Base-by-base conservation (phyloP, 164 flowering plant species). In the grape (Vitis vinifera) region DNA sequence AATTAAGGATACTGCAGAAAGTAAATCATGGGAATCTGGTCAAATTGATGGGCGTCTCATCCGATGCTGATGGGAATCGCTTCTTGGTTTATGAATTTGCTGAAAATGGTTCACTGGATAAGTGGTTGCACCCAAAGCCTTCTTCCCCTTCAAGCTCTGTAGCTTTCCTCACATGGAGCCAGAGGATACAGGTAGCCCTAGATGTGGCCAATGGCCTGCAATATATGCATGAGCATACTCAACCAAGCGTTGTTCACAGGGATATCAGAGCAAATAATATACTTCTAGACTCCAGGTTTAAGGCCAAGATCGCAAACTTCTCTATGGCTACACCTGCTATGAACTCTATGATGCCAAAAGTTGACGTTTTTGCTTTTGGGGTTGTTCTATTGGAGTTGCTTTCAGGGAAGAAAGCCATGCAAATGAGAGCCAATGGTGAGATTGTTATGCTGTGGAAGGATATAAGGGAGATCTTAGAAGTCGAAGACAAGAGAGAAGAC, bases 281-380 rank as follows among this genome's bases (percentile, higher is more conserved):
- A 66, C 84, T 83, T 53, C 77, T 85, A 0, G 90, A 88, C 72
- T 83, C 84, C 62, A 82, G 62, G 10, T 81, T 90, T 53, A 84
- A 78, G 81, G 95, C 89, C 58, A 90, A 86, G 81, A 85, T 88
- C 3, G 72, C 88, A n/a, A 87, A 87, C 31, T 87, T 90, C 75
- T 84, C 85, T 15, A 44, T 73, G 74, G 88, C 90, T 16, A 73
- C 62, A 55, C 73, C 84, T 15, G 79, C 84, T 4, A 68, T 76
- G 5, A 66, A 70, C 53, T 12, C 75, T 23, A 23, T 70, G 51
- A 72, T 73, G 72, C 82, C 78, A 14, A 87, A 87, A 72, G 78
- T 75, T 10, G 93, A 91, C 74, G 89, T 91, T 23, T 89, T 87
- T 66, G 83, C 87, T 23, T 88, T 88, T 63, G 93, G 96, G 62